Evolutionary conservation across 2,329 filamentous ascomycete species (phyloP).

Genomic region (Colletotrichum musicola): DNA sequence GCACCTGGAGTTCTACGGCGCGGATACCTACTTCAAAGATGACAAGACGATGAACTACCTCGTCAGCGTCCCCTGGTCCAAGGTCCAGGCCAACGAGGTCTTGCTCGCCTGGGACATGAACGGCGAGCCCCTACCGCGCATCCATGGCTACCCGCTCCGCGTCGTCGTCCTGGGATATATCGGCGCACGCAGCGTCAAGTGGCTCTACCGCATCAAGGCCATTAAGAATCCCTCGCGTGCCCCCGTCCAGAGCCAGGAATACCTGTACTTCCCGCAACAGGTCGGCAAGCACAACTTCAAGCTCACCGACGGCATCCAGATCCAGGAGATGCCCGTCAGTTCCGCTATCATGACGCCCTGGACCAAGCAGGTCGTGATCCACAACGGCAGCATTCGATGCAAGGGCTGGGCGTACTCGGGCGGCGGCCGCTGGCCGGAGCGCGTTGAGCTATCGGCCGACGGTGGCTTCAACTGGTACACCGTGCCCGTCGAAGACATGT

Average conservation of each 20-base stretch:
- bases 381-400: conserved; percentile 68
- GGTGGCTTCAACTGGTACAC: conserved; percentile 75
- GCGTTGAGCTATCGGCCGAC: conserved; percentile 74
- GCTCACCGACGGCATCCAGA: conserved; percentile 72
- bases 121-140: conserved; percentile 70
- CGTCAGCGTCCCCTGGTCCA: conserved; percentile 75
- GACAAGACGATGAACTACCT: conserved; percentile 74
- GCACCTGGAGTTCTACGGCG: conserved; percentile 77
- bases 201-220: conserved; percentile 73
- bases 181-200: conserved; percentile 73
- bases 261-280: conserved; percentile 77
- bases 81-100: conserved; percentile 76
- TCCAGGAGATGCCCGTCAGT: conserved; percentile 79
- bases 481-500: conserved; percentile 70
- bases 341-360: conserved; percentile 75
- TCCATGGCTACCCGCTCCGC: conserved; percentile 75
- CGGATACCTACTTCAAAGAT: conserved; percentile 81
- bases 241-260: conserved; percentile 74
- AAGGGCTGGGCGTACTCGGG: conserved; percentile 71
- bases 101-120: conserved; percentile 81
- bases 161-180: conserved; percentile 76
- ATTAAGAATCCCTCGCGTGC: conserved; percentile 68
- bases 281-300: conserved; percentile 75
- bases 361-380: conserved; percentile 71
- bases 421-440: conserved; percentile 69